Percentiles rank a stretch among this genome's conserved stretches.
Evolutionary conservation across 208 protist genomes (phyloP).

Genomic region (Willaertia magna): DNA sequence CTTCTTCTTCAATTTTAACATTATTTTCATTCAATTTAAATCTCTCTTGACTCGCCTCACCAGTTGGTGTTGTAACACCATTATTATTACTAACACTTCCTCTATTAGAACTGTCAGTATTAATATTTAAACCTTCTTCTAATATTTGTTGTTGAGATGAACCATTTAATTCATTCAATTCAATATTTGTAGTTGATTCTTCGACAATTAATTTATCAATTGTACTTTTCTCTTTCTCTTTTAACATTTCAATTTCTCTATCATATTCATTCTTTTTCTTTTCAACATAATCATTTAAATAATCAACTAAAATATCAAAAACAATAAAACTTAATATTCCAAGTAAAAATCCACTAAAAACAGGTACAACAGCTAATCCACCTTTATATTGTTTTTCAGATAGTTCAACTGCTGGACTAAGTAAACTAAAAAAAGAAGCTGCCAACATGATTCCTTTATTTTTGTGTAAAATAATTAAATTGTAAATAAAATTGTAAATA

Average conservation of each 20-base stretch:
- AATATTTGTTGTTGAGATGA: background rate
- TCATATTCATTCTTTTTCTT: background rate
- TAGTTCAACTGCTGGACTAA: background rate
- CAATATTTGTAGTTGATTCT: background rate
- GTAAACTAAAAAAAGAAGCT: background rate
- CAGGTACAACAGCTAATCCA: background rate
- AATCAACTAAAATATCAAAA: background rate
- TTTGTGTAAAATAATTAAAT: no score
- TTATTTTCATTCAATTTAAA: background rate
- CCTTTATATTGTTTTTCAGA: background rate
- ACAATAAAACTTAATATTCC: background rate
- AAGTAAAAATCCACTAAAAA: background rate
- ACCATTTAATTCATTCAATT: background rate
- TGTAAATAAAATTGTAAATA: no score
- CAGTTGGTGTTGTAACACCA: background rate
- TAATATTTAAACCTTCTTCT: no score
- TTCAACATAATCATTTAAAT: background rate
- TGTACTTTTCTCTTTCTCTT: background rate
- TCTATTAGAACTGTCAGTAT: background rate
- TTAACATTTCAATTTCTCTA: background rate
- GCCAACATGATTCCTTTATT: background rate
- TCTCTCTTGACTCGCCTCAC: background rate
- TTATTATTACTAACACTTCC: background rate
- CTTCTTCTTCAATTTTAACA: background rate
- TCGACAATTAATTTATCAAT: background rate